Evolutionary conservation across 176 grass and related monocot species (phyloP), one percentile per base, ranked within the genome.

Genomic region (Dendrocalamus sinicus): DNA sequence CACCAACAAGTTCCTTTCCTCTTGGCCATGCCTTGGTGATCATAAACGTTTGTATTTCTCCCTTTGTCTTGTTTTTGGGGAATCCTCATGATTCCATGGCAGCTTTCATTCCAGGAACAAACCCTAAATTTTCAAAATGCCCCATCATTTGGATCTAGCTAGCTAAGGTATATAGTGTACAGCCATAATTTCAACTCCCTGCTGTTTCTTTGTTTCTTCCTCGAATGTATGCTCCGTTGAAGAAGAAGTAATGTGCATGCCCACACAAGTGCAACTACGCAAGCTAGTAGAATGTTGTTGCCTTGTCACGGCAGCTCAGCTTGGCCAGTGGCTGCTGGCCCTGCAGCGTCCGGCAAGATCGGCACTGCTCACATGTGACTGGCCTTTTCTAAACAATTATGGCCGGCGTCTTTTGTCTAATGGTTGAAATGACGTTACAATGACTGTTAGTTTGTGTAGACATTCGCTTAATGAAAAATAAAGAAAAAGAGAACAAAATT

Each of bases 11-110:
- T 0, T 32, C 23, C 14, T 73, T 83, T 74, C 73, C 67, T 74
- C 72, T 73, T 83, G 84, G 80, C 14, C 50, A 16, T 67, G 84
- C 84, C 67, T 83, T 28, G 80, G 67, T 8, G 58, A 59, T 59
- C 48, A 24, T 57, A 86, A 60, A 83, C 24, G 80, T 48, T 83
- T 72, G 85, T 78, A 84, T 84, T 39, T 51, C 13, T 37, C 2
- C 45, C 6, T 43, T 80, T 91, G 89, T 88, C 81, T 88, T 84
- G 81, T 88, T 75, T 24, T 1, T 8, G 74, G 72, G 89, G 89
- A 88, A 84, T 87, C 75, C 64, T 32, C 84, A 84, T 87, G 75
- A 87, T 91, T 87, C 80, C 75, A 87, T 87, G 80, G 59, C 89
- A 87, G 89, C 85, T 44, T 74, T 47, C 63, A 32, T 57, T 16